Evolutionary conservation across 768 basidiomycete species (phyloP).

Genomic region (Calvatia gigantea): DNA sequence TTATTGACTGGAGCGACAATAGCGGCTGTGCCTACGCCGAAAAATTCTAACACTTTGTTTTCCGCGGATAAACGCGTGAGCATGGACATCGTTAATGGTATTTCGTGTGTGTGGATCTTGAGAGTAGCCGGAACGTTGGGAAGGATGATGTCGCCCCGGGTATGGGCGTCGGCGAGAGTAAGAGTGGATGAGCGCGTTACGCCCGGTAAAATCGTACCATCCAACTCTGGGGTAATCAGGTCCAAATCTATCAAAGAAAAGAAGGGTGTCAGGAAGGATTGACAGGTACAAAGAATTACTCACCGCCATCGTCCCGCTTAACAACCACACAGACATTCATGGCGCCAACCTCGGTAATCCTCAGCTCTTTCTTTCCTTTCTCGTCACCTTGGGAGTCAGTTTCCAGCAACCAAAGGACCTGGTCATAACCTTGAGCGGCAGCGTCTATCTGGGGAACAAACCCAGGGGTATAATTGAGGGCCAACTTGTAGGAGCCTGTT

Average conservation of each 20-base stretch:
- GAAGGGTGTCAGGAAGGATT: neutral
- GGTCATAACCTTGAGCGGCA: slow-evolving; percentile 59
- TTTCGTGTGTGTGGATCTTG: slow-evolving; percentile 49
- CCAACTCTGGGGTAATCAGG: slow-evolving; percentile 78
- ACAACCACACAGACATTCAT: slow-evolving; percentile 83
- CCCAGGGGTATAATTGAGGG: slow-evolving; percentile 59
- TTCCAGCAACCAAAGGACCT: slow-evolving; percentile 73
- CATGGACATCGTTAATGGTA: slow-evolving; percentile 55
- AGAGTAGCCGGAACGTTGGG: slow-evolving; percentile 34
- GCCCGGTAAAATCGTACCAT: slow-evolving; percentile 88
- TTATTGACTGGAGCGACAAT: slow-evolving; percentile 60
- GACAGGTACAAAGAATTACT: slow-evolving; percentile 15
- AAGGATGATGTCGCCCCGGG: slow-evolving; percentile 36
- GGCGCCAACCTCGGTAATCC: slow-evolving; percentile 58
- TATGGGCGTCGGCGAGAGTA: slow-evolving; percentile 58
- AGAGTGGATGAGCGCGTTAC: slow-evolving; percentile 82
- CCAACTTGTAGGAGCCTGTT: slow-evolving; percentile 79
- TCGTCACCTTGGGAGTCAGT: slow-evolving; percentile 25
- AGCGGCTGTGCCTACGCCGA: slow-evolving; percentile 77
- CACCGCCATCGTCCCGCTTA: slow-evolving; percentile 54
- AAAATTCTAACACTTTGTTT: slow-evolving; percentile 66
- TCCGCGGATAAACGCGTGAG: slow-evolving; percentile 41
- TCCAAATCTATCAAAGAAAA: slow-evolving; percentile 48
- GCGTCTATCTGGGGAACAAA: slow-evolving; percentile 67
- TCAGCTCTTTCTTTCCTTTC: slow-evolving; percentile 17